phyloP scores from a whole-genome alignment of 148 eudicot species.

The Simmondsia chinensis region DNA sequence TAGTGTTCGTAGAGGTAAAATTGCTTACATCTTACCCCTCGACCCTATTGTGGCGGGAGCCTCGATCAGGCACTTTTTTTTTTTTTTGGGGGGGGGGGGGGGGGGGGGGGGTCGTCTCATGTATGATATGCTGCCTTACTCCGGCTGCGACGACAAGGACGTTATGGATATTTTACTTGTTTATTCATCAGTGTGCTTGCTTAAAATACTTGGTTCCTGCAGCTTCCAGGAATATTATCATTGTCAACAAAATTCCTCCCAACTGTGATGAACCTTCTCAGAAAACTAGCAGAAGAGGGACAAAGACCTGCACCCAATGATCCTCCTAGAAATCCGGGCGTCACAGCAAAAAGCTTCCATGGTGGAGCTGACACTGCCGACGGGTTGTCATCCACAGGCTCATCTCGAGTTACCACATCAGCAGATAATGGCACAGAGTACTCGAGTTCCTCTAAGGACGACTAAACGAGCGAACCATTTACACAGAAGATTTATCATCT shows the following conservation, averaged over 20 bases:
- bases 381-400: constrained; percentile 47
- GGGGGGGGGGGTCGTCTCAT: too few species aligned
- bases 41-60: too few species aligned
- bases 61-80: too few species aligned
- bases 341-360: constrained; percentile 25
- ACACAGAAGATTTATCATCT: constrained; percentile 1
- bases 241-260: constrained; percentile 83
- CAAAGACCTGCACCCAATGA: constrained; percentile 31
- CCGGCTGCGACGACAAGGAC: too few species aligned
- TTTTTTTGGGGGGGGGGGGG: too few species aligned
- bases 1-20: too few species aligned
- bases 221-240: constrained; percentile 87
- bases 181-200: constrained; percentile 2
- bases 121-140: too few species aligned
- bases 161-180: background rate
- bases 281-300: constrained; percentile 78
- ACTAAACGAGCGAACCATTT: constrained; percentile 22
- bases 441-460: constrained; percentile 45
- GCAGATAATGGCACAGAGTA: constrained; percentile 58
- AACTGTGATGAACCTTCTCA: constrained; percentile 74
- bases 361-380: constrained; percentile 20
- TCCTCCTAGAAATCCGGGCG: constrained; percentile 45
- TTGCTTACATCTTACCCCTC: too few species aligned
- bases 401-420: constrained; percentile 56
- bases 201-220: constrained; percentile 19